These are phyloP conservation scores for Gymnopilus junonius DNA, from an alignment of 768 basidiomycete species.

Conservation along the genomic window DNA sequence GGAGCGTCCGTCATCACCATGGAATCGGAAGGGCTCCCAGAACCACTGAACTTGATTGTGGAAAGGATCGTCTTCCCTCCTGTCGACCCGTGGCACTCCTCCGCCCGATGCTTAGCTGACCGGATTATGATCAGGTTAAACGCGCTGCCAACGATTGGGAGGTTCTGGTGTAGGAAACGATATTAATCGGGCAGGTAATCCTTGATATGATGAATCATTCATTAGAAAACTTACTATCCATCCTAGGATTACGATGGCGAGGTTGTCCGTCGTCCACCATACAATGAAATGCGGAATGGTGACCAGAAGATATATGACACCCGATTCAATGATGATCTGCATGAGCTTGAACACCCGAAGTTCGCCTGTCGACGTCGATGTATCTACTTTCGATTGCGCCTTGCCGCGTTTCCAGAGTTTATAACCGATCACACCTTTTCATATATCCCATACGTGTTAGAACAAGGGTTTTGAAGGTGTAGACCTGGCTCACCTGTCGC, in stretches of 20 bases:
- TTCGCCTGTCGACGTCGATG: background rate
- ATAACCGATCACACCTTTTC: conserved; percentile 12
- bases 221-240: conserved; percentile 10
- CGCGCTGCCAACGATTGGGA: conserved; percentile 16
- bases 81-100: conserved; percentile 2
- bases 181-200: background rate
- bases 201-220: background rate
- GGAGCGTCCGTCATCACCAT: background rate
- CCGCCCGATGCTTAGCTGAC: conserved; percentile 1
- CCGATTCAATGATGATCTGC: conserved; percentile 15
- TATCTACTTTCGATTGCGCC: background rate
- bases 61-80: background rate
- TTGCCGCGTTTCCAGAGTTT: conserved; percentile 8
- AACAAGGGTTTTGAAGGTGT: no score
- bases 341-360: conserved; percentile 7
- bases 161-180: conserved; percentile 2
- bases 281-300: conserved; percentile 18
- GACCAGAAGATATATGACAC: conserved; percentile 10
- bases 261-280: conserved; percentile 13
- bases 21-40: background rate
- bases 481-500: conserved; percentile 18
- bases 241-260: conserved; percentile 10
- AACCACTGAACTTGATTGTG: background rate
- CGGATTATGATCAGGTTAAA: conserved; percentile 21
- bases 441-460: no score